Evolutionary conservation across 805 yeast genomes (phyloP), one percentile per base, ranked within the genome.

Genomic region (Yamadazyma paraphyllophila): DNA sequence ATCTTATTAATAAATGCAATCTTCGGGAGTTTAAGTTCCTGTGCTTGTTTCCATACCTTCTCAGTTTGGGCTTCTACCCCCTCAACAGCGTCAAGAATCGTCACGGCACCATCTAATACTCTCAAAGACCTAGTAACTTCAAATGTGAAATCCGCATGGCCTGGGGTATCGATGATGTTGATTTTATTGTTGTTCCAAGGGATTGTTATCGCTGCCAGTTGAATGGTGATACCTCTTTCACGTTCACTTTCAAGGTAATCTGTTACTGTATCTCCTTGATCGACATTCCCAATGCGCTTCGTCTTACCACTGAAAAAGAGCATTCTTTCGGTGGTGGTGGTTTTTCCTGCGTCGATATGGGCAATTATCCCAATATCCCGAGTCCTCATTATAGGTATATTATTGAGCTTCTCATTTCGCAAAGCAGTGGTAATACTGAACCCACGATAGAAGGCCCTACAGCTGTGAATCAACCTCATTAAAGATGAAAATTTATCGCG

Each of bases 21-120:
- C 41, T 80, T 76, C 0, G 99, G 98, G 31, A 94, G 81, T 2
- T 64, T 63, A 53, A 83, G 65, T 13, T 76, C 77, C 15, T 68
- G 70, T 1, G 97, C 91, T 63, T 91, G 96, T 51, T 77, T 80
- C 97, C 98, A 94, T 2, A 94, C 98, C 59, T 90, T 92, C 61
- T 91, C 97, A 0, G 99, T 92, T 64, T 94, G 98, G 0, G 98
- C 94, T 62, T 94, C 99, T 1, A 94, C 99, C 10, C 99, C 99
- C 2, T 97, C 97, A 7, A 92, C 98, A 1, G 88, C 96, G 67
- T 94, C 99, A 43, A 94, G 66, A 8, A 94, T 87, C 0, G 96
- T 85, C 7, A 94, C 95, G 1, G 92, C 95, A 3, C 98, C 97
- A 67, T 94, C 99, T 8, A 94, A 69, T 1, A 94, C 97, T 50